Conservation (phyloP, 208 protist genomes). For the Acanthamoeba royreba region DNA sequence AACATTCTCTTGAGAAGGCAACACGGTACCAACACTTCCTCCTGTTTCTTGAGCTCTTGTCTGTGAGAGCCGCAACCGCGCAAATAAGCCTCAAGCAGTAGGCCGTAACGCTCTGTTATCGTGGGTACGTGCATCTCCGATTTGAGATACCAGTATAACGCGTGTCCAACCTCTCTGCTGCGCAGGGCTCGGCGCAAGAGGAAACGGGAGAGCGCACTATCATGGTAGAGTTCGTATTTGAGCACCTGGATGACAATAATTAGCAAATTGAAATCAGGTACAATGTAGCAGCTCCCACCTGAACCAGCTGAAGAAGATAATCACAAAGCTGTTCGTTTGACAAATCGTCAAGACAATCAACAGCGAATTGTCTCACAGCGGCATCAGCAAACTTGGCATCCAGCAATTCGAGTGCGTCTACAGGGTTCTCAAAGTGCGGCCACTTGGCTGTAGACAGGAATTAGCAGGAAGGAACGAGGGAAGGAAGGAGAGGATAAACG, state of each 20-base stretch:
- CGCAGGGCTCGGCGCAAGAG: slow-evolving; percentile 79
- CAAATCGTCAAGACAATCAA: slow-evolving; percentile 66
- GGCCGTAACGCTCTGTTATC: slow-evolving; percentile 70
- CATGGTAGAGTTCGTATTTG: slow-evolving; percentile 87
- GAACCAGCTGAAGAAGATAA: slow-evolving; percentile 77
- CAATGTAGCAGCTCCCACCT: slow-evolving; percentile 82
- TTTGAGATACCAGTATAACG: not conserved
- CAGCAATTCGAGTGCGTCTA: slow-evolving; percentile 78
- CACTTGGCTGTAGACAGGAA: slow-evolving; percentile 33
- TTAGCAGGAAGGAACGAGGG: not conserved
- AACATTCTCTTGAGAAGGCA: not conserved
- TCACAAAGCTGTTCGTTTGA: slow-evolving; percentile 66
- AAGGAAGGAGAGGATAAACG: not conserved
- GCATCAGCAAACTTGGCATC: slow-evolving; percentile 79
- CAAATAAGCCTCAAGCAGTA: slow-evolving; percentile 77
- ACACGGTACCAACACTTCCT: not conserved
- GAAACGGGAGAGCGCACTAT: slow-evolving; percentile 78
- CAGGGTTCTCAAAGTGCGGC: slow-evolving; percentile 22
- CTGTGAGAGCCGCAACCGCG: slow-evolving; percentile 58
- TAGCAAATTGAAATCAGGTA: slow-evolving; percentile 78
- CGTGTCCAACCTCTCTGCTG: slow-evolving; percentile 8
- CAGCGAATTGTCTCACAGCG: slow-evolving; percentile 62
- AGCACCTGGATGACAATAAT: slow-evolving; percentile 75
- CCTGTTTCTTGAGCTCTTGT: slow-evolving; percentile 12
- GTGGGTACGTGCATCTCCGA: slow-evolving; percentile 65